These are phyloP conservation scores for Yamadazyma oceani DNA, from an alignment of 1,139 yeast genomes.

Conservation along the genomic window DNA sequence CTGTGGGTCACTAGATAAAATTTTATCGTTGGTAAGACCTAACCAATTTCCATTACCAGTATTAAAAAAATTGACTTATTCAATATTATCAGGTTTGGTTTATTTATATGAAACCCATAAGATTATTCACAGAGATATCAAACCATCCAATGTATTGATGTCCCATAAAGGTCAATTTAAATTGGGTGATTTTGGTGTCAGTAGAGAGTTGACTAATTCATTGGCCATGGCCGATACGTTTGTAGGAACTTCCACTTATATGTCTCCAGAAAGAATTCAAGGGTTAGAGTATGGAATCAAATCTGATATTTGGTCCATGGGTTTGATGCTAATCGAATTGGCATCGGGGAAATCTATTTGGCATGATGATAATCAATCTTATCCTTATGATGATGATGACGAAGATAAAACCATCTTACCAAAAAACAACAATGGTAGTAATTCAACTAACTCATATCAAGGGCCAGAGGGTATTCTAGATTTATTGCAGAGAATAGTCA, in stretches of 20 bases:
- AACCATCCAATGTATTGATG: conserved; percentile 71
- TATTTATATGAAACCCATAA: conserved; percentile 80
- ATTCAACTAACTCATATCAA: conserved; percentile 7
- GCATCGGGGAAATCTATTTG: conserved; percentile 69
- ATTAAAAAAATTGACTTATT: conserved; percentile 70
- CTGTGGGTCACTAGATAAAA: conserved; percentile 87
- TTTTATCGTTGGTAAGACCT: conserved; percentile 51
- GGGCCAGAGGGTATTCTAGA: conserved; percentile 89
- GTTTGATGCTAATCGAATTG: conserved; percentile 82
- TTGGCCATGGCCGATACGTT: conserved; percentile 86
- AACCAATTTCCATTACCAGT: conserved; percentile 58
- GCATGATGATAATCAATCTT: conserved; percentile 29
- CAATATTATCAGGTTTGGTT: conserved; percentile 77
- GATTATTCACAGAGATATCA: conserved; percentile 89
- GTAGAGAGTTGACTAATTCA: conserved; percentile 86
- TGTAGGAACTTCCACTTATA: conserved; percentile 95
- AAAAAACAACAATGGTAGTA: conserved; percentile 1
- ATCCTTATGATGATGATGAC: conserved; percentile 22
- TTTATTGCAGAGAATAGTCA: conserved; percentile 85
- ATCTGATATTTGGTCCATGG: conserved; percentile 96
- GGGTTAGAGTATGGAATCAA: conserved; percentile 91
- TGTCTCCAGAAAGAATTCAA: conserved; percentile 97
- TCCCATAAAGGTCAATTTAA: conserved; percentile 80
- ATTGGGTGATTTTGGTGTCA: conserved; percentile 92
- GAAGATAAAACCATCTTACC: conserved; percentile 7